Evolutionary conservation across 371 early-diverging fungal species (phyloP).

Genomic region (Apophysomyces elegans): DNA sequence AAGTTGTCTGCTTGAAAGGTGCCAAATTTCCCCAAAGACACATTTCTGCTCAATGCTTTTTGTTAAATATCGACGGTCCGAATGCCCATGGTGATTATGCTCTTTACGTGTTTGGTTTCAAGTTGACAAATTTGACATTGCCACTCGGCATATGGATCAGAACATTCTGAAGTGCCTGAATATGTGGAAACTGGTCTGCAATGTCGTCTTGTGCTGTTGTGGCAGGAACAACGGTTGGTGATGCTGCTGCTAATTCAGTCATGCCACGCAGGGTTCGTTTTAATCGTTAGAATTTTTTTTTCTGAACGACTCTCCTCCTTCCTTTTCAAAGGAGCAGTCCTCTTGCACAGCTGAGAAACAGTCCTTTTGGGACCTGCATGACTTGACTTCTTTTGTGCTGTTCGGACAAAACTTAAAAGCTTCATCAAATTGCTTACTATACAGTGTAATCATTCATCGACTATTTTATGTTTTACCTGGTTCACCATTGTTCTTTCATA

Average conservation of each 20-base stretch:
- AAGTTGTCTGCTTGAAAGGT: slow-evolving; percentile 76
- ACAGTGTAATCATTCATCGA: too few relatives aligned
- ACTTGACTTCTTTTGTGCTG: too few relatives aligned
- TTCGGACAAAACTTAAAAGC: too few relatives aligned
- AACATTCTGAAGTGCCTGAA: slow-evolving; percentile 67
- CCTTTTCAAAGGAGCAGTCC: too few relatives aligned
- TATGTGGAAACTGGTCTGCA: slow-evolving; percentile 40
- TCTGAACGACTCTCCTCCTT: too few relatives aligned
- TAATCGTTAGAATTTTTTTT: background rate
- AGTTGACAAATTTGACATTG: slow-evolving; percentile 77
- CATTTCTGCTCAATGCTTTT: slow-evolving; percentile 38
- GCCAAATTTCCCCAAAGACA: slow-evolving; percentile 94
- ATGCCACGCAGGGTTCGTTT: background rate
- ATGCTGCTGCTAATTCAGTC: background rate
- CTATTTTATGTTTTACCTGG: too few relatives aligned
- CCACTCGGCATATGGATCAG: slow-evolving; percentile 86
- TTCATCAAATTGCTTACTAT: too few relatives aligned
- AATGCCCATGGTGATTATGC: background rate
- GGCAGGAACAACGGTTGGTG: slow-evolving; percentile 19
- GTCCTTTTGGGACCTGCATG: too few relatives aligned
- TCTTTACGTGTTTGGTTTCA: slow-evolving; percentile 67
- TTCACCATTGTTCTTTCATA: too few relatives aligned
- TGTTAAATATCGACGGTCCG: background rate
- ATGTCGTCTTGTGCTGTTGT: slow-evolving; percentile 30
- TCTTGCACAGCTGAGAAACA: too few relatives aligned